Base-by-base conservation (phyloP, 441 rosid species). In the Flueggea neowawraea region DNA sequence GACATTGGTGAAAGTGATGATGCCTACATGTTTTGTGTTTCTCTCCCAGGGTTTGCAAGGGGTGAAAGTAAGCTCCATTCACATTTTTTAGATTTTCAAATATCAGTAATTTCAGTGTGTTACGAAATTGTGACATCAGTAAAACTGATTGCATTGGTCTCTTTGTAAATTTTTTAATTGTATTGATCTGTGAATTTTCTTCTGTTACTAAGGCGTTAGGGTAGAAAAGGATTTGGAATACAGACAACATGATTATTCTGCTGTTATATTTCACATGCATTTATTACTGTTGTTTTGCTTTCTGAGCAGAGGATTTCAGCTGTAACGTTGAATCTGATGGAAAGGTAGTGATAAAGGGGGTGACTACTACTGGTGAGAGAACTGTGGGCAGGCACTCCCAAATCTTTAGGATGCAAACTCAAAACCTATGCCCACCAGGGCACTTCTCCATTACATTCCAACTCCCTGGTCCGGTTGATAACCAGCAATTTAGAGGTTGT, bases 31-130 rank as follows among this genome's bases (percentile, higher is more conserved):
- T 93, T 93, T 44, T 80, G 92, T 57, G 89, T 90, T 15, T 53
- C 83, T 41, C 87, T 93, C 1, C 96, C 98, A n/a, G 98, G 96
- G 43, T 96, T 85, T 61, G 73, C 88, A 53, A 78, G 79, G 69
- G 86, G 84, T 61, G 83, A 84, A 73, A 84, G 98, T 88, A 84
- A 76, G 94, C 75, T 73, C 60, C 51, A 15, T 58, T 16, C 22
- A 52, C 31, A 16, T 36, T 5, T 64, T 69, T 54, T 13, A 58
- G 16, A 8, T 31, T 54, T 54, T 44, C 41, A 36, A 36, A 1
- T 8, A 36, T 36, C 9, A 0, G 1, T 8, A 36, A 36, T 36
- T 36, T 36, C 41, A 36, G 41, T 36, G 6, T 36, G 41, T 36
- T 36, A 36, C 6, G 41, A 36, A 36, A 36, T 36, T 36, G 41